A percentile compares a stretch with the other conserved stretches of the same genome.
phyloP scores from a whole-genome alignment of 2,329 filamentous ascomycete genomes.

The Monilinia polystroma region DNA sequence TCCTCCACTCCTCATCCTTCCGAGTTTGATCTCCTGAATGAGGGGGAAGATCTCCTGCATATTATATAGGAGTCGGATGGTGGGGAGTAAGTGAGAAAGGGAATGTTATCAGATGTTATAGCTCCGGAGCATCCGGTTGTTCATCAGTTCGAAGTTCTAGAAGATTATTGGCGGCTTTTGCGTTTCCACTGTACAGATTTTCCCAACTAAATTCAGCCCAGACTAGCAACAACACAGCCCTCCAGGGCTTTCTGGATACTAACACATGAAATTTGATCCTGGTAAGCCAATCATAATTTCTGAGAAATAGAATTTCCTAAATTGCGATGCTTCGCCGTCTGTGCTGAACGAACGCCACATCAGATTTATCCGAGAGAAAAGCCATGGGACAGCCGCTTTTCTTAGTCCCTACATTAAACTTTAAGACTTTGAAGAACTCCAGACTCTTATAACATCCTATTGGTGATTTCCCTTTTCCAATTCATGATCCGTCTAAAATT shows the following conservation, averaged over 20 bases:
- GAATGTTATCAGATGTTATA: background rate
- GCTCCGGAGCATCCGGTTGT: background rate
- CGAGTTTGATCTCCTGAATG: background rate
- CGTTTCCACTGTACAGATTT: background rate
- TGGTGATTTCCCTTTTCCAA: background rate
- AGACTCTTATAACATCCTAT: slow-evolving; percentile 1
- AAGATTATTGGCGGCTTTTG: background rate
- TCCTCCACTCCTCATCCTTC: too few relatives aligned
- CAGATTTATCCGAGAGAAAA: background rate
- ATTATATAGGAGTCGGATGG: background rate
- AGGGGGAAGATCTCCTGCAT: background rate
- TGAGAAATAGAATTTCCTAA: background rate
- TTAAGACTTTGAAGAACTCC: background rate
- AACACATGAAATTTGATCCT: background rate
- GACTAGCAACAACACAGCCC: too few relatives aligned
- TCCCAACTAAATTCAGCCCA: slow-evolving; percentile 7
- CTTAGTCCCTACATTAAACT: background rate
- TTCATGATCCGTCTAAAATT: slow-evolving; percentile 3
- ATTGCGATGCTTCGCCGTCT: slow-evolving; percentile 17
- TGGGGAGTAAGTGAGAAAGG: too few relatives aligned
- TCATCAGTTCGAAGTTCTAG: background rate
- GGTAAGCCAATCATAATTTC: slow-evolving; percentile 3
- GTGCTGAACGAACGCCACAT: slow-evolving; percentile 15
- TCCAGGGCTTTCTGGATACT: background rate
- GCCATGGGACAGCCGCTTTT: background rate